Base-by-base conservation (phyloP, 208 protist genomes). In the Trypanosoma cruzi region DNA sequence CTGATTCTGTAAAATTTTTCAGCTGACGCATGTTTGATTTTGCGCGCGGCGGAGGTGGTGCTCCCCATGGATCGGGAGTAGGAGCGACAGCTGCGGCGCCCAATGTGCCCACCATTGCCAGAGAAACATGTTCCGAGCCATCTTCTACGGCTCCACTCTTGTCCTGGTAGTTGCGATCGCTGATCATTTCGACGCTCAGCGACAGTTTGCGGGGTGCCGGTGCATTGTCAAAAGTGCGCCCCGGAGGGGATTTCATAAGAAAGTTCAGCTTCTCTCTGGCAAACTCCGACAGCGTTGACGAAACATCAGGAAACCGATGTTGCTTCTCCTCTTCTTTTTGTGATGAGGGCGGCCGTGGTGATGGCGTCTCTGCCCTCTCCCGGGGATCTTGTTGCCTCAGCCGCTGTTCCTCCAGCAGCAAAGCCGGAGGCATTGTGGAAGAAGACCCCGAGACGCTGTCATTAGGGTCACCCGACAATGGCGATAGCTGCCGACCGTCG, bases 181-280 rank as follows among this genome's bases (percentile, higher is more conserved):
- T 22, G 28, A 8, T 22, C 26, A 5, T 44, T 10, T 18, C 18
- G 4, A n/a, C 16, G 20, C 16, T 22, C 57, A 31, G 20, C 55
- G 20, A 16, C 6, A 11, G 14, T n/a, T 37, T 2, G 18, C 31
- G 4, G 20, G 48, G 4, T 3, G 2, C 2, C 14, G 28, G 59
- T 4, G 6, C 6, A n/a, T 52, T 37, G 3, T 28, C 28, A 37
- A 37, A 64, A 52, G 50, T 22, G 3, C 59, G 59, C 18, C 50
- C 2, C 44, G 52, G 44, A n/a, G 54, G 28, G 16, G 59, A 54
- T 28, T 7, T 16, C 59, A 64, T 37, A n/a, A 64, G 4, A 64
- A 1, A 54, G 28, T 28, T 37, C 18, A 64, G 13, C 7, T 4
- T 7, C 16, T 42, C 18, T 20, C 7, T 1, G 48, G 44, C 59